Percentiles rank a stretch among this genome's conserved stretches.
Evolutionary conservation across 2,329 filamentous ascomycete genomes (phyloP).

Genomic region (Harringtonia aguacate): DNA sequence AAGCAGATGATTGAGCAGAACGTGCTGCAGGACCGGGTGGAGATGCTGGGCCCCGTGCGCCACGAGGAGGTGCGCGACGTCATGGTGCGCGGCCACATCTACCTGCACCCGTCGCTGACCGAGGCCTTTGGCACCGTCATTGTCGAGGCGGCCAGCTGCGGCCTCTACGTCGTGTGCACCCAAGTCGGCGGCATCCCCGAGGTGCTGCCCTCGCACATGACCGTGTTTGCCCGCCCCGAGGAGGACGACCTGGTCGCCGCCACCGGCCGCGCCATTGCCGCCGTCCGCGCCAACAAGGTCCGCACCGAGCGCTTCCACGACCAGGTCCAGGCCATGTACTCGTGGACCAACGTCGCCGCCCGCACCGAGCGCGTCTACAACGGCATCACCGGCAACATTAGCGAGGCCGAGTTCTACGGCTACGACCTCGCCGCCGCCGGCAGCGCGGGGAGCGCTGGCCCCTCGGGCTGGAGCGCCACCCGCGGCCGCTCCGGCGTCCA

Average conservation of each 20-base stretch:
- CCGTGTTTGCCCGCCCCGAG: slow-evolving; percentile 90
- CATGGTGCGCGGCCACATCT: slow-evolving; percentile 95
- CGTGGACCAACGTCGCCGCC: slow-evolving; percentile 89
- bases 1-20: slow-evolving; percentile 98
- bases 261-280: slow-evolving; percentile 79
- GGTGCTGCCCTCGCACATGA: slow-evolving; percentile 93
- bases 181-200: slow-evolving; percentile 95
- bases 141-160: slow-evolving; percentile 92
- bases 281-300: slow-evolving; percentile 75
- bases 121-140: slow-evolving; percentile 98
- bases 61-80: slow-evolving; percentile 96
- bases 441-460: slow-evolving; percentile 8
- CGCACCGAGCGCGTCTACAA: slow-evolving; percentile 94
- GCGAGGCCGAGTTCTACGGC: slow-evolving; percentile 80
- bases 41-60: slow-evolving; percentile 81
- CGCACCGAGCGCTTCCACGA: slow-evolving; percentile 92
- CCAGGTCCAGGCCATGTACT: slow-evolving; percentile 97
- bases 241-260: slow-evolving; percentile 89
- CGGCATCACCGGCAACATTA: slow-evolving; percentile 78
- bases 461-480: slow-evolving; percentile 55
- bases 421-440: slow-evolving; percentile 50
- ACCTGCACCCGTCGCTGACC: slow-evolving; percentile 87
- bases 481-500: slow-evolving; percentile 60
- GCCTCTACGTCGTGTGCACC: slow-evolving; percentile 92
- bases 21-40: slow-evolving; percentile 84